phyloP scores from a whole-genome alignment of 306 rosid genomes.

The Castanea sativa region DNA sequence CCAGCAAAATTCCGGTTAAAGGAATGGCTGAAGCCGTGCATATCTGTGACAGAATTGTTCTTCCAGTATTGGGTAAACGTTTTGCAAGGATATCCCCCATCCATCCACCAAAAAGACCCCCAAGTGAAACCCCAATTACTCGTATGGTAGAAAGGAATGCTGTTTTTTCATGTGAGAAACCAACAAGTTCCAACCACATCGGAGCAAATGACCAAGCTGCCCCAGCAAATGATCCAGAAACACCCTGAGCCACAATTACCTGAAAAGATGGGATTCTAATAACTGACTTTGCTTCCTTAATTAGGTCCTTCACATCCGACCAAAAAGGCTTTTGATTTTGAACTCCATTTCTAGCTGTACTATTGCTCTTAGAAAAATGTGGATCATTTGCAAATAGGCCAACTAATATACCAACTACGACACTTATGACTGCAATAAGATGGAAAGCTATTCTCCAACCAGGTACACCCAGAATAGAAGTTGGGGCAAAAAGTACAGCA shows the following conservation, averaged over 20 bases:
- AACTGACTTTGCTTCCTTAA: constrained; percentile 63
- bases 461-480: constrained; percentile 54
- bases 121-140: constrained; percentile 52
- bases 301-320: constrained; percentile 46
- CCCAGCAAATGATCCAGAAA: constrained; percentile 84
- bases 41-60: constrained; percentile 70
- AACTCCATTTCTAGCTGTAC: constrained; percentile 6
- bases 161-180: constrained; percentile 68
- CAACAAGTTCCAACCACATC: constrained; percentile 81
- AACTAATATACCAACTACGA: constrained; percentile 55
- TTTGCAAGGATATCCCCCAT: constrained; percentile 69
- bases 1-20: constrained; percentile 59
- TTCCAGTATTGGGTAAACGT: constrained; percentile 59
- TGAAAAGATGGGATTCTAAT: constrained; percentile 66
- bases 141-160: constrained; percentile 60
- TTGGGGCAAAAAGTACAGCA: constrained; percentile 65
- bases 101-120: constrained; percentile 72
- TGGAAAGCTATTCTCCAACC: constrained; percentile 95
- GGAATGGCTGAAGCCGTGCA: constrained; percentile 70
- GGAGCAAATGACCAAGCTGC: constrained; percentile 70
- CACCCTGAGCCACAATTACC: constrained; percentile 86
- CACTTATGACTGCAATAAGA: constrained; percentile 65
- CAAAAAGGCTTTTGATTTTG: constrained; percentile 34
- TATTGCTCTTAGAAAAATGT: constrained; percentile 31
- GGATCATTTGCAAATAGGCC: constrained; percentile 69